Percentiles rank a stretch among this genome's conserved stretches.
Evolutionary conservation across 495 filamentous ascomycete genomes (phyloP).

Genomic region (Lindgomyces ingoldianus): DNA sequence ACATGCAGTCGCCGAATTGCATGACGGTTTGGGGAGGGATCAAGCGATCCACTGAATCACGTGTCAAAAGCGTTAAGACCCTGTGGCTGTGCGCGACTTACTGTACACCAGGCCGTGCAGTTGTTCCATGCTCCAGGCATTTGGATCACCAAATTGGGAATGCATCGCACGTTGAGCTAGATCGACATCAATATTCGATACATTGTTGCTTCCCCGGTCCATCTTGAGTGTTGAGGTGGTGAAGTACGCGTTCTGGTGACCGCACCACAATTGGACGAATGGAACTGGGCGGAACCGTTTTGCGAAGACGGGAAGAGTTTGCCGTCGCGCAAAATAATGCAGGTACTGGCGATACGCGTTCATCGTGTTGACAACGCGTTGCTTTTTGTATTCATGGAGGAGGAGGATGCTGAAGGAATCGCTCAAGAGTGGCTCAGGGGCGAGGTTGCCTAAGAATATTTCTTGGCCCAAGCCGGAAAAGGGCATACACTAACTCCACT

Average conservation of each 20-base stretch:
- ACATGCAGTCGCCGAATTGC: not conserved
- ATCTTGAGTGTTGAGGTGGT: not conserved
- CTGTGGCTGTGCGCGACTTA: not conserved
- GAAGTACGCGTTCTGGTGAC: not conserved
- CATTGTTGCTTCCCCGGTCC: not conserved
- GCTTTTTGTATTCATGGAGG: too few relatives aligned
- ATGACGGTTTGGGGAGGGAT: not conserved
- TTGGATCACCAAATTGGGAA: not conserved
- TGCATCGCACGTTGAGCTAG: not conserved
- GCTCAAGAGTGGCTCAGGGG: too few relatives aligned
- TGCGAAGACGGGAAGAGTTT: not conserved
- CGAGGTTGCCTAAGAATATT: too few relatives aligned
- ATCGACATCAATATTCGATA: not conserved
- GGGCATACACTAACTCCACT: too few relatives aligned
- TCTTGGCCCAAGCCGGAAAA: too few relatives aligned
- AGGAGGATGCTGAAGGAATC: too few relatives aligned
- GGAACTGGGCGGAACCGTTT: not conserved
- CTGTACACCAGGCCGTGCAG: not conserved
- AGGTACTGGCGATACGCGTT: not conserved
- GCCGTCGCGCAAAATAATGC: not conserved
- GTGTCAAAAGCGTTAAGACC: not conserved
- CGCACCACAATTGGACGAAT: not conserved
- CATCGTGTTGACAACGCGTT: too few relatives aligned
- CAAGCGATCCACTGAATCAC: not conserved
- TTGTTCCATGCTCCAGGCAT: not conserved